Base-by-base conservation (phyloP, 495 filamentous ascomycete species). In the Tuber brumale region DNA sequence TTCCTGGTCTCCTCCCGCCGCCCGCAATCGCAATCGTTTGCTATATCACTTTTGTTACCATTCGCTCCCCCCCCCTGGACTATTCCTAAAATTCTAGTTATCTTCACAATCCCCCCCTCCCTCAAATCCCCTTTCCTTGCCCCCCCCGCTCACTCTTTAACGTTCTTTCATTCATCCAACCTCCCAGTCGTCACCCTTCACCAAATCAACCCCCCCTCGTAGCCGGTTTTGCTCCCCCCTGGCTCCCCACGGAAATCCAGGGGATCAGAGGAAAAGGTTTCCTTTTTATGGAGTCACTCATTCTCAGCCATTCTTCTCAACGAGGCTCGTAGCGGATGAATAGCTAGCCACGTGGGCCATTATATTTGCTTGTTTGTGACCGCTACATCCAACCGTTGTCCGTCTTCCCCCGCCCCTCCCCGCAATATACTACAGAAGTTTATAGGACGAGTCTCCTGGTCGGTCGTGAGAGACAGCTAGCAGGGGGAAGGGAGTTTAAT, bases 401-500 rank as follows among this genome's bases (percentile, higher is more conserved):
- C 75, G 21, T 69, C 35, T n/a, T 27, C 41, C 48, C 41, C 71
- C 70, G 39, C 69, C 73, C 70, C 72, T 78, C 78, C 73, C 70
- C 78, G 51, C 77, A 70, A 80, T 76, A 80, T 80, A 79, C 72
- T 41, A 66, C 70, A 51, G 79, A 72, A 74, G 46, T 72, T 69
- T 76, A 73, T 75, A 80, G 78, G 73, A 76, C 78, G 75, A 79
- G 73, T 41, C 77, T 79, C 77, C 77, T 73, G 78, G 73, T 72
- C 57, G 76, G 78, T 77, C 78, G 78, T 79, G 72, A 79, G 57
- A 66, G 57, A 66, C 57, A 31, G 57, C 57, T 66, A 66, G 57
- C 57, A 66, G 57, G 57, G 57, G 51, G 57, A 14, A 35, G 57
- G 14, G 57, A 73, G 70, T 73, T 70, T 80, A 79, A 73, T 69